These are phyloP conservation scores for Neurospora terricola DNA, from an alignment of 495 filamentous ascomycete genomes.

Conservation along the genomic window DNA sequence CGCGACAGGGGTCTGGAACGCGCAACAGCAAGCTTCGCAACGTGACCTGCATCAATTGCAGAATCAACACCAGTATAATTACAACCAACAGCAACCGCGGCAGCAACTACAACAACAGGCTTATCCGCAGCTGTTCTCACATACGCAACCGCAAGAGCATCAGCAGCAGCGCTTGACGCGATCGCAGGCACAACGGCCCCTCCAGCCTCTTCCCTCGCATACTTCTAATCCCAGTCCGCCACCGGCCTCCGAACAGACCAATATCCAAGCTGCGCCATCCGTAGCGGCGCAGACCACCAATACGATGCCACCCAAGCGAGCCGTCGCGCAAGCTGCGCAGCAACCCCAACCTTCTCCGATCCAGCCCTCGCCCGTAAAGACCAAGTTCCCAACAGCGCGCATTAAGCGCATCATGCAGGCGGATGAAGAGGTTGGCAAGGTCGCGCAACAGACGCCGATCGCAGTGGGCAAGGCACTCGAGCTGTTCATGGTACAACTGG, in stretches of 20 bases:
- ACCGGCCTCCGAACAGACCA: not conserved
- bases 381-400: slow-evolving; percentile 92
- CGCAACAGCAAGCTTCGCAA: not conserved
- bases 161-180: slow-evolving; percentile 2
- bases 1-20: not conserved
- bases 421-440: slow-evolving; percentile 97
- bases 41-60: not conserved
- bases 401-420: slow-evolving; percentile 99
- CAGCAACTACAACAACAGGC: slow-evolving; percentile 10
- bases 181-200: not conserved
- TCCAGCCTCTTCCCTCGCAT: not conserved
- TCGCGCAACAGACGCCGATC: slow-evolving; percentile 91
- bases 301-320: slow-evolving; percentile 36
- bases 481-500: slow-evolving; percentile 92
- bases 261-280: not conserved
- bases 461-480: slow-evolving; percentile 93
- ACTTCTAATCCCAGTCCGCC: not conserved
- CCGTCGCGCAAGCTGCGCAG: slow-evolving; percentile 13
- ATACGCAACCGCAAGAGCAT: slow-evolving; percentile 1
- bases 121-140: slow-evolving; percentile 2
- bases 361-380: slow-evolving; percentile 66
- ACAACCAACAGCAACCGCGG: not conserved
- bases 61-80: not conserved
- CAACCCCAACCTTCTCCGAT: slow-evolving; percentile 14
- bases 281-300: not conserved